Evolutionary conservation across 768 basidiomycete species (phyloP).

Genomic region (Boletus huronensis): DNA sequence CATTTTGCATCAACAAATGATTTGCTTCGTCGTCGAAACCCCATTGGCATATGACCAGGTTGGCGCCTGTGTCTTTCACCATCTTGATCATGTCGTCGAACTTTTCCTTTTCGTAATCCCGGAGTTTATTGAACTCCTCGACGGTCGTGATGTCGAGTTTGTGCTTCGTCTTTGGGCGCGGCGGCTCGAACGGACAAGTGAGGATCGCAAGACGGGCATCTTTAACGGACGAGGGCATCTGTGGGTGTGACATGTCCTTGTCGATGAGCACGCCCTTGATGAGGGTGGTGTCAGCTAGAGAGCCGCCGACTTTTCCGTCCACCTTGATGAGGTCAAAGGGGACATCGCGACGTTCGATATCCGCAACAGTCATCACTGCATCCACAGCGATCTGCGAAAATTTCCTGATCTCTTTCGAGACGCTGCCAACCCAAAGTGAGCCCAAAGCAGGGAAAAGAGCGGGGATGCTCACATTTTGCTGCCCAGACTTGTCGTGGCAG

Average conservation of each 20-base stretch:
- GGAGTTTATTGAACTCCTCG: constrained; percentile 93
- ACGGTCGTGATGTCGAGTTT: constrained; percentile 96
- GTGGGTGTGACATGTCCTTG: constrained; percentile 99
- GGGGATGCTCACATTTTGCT: constrained; percentile 79
- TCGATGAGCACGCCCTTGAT: constrained; percentile 98
- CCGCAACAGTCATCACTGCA: constrained; percentile 92
- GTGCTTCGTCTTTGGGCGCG: constrained; percentile 98
- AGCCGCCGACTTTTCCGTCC: constrained; percentile 97
- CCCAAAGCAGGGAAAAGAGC: background rate
- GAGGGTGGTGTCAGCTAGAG: constrained; percentile 89
- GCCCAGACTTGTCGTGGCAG: constrained; percentile 93
- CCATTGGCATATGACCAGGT: constrained; percentile 99
- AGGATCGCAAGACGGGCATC: constrained; percentile 95
- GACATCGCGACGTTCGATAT: constrained; percentile 91
- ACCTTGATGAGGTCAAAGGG: constrained; percentile 99
- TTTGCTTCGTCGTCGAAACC: constrained; percentile 99
- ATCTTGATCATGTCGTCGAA: constrained; percentile 95
- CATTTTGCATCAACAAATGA: constrained; percentile 96
- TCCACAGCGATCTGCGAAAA: constrained; percentile 99
- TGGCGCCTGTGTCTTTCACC: constrained; percentile 96
- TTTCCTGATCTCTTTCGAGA: constrained; percentile 92
- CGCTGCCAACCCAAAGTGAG: constrained; percentile 47
- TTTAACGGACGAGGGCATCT: constrained; percentile 87
- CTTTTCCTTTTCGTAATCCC: constrained; percentile 94
- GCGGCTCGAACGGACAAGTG: constrained; percentile 98